These are phyloP conservation scores for Chaetoscypha palmicola DNA, from an alignment of 2,329 filamentous ascomycete species.

Conservation along the genomic window DNA sequence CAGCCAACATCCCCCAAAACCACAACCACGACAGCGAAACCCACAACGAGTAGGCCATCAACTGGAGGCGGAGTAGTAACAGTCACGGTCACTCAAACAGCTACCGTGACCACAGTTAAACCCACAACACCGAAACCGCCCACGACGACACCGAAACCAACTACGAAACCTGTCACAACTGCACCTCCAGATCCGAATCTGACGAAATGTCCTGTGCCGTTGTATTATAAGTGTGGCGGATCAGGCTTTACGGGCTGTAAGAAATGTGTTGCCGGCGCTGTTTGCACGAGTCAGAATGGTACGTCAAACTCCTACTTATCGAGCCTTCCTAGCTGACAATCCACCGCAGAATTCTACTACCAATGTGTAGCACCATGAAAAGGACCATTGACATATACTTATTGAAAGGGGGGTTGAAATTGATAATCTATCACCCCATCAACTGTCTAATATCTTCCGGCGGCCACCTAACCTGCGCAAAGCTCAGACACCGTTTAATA, in stretches of 20 bases:
- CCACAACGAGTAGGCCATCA: background rate
- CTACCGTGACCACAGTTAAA: background rate
- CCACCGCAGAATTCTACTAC: conserved; percentile 6
- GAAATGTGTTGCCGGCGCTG: conserved; percentile 1
- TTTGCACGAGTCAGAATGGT: conserved; percentile 6
- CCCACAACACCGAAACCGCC: background rate
- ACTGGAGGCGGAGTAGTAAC: background rate
- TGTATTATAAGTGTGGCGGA: conserved; percentile 9
- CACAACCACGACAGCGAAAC: background rate
- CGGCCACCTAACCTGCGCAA: conserved; percentile 94
- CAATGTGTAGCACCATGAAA: conserved; percentile 6
- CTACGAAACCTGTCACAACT: background rate
- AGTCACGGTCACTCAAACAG: background rate
- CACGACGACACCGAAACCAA: background rate
- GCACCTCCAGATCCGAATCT: conserved; percentile 5
- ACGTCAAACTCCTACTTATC: background rate
- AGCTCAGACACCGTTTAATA: conserved; percentile 93
- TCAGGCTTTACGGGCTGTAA: conserved; percentile 1
- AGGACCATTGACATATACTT: too few species aligned
- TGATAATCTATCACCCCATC: conserved; percentile 59
- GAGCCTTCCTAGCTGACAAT: background rate
- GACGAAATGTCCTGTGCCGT: conserved; percentile 8
- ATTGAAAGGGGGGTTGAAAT: background rate
- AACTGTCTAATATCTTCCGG: conserved; percentile 86
- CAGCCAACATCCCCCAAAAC: background rate